These are phyloP conservation scores for Canavalia ensiformis DNA, from an alignment of 306 rosid genomes.

Conservation along the genomic window DNA sequence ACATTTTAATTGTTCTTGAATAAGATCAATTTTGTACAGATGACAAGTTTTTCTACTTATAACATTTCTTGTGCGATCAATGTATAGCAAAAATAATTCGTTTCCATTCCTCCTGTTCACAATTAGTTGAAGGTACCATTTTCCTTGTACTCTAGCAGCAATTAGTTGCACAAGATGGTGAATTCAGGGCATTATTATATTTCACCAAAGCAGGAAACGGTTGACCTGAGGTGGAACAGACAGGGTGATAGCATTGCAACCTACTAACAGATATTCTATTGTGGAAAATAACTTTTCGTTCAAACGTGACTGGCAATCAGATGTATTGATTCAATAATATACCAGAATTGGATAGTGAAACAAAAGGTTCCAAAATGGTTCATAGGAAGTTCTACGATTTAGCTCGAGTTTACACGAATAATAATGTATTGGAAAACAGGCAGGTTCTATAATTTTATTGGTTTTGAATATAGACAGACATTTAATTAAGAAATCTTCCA, in stretches of 20 bases:
- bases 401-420: neutral
- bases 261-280: neutral
- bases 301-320: neutral
- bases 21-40: slow-evolving; percentile 56
- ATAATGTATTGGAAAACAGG: neutral
- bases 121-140: neutral
- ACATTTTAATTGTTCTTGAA: slow-evolving; percentile 48
- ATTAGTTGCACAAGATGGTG: neutral
- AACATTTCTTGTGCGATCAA: slow-evolving; percentile 1
- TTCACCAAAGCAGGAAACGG: no score
- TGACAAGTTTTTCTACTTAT: neutral
- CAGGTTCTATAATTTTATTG: neutral
- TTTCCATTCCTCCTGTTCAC: neutral
- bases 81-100: slow-evolving; percentile 42
- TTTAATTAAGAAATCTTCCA: no score
- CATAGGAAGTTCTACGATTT: neutral
- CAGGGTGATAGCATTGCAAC: neutral
- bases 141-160: neutral
- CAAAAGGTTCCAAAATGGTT: neutral
- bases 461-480: neutral
- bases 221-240: no score
- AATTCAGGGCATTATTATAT: neutral
- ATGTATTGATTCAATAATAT: neutral
- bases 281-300: no score
- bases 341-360: neutral